These are phyloP conservation scores for Dryadomyces quercus-mongolicae DNA, from an alignment of 2,329 filamentous ascomycete species.

Conservation along the genomic window DNA sequence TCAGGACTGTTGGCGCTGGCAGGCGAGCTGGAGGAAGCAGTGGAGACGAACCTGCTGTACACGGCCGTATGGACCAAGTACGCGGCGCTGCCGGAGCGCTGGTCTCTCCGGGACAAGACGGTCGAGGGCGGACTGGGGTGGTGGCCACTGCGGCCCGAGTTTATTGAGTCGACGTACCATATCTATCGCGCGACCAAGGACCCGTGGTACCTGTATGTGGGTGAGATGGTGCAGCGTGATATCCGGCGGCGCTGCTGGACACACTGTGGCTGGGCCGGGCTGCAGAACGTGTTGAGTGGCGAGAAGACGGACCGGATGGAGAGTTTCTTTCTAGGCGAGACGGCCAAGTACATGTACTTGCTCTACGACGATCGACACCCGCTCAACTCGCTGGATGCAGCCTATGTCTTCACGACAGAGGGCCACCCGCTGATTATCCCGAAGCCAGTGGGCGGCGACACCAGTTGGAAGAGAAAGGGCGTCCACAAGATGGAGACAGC, in stretches of 20 bases:
- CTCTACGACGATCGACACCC: slow-evolving; percentile 80
- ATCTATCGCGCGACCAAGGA: slow-evolving; percentile 89
- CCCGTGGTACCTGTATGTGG: slow-evolving; percentile 91
- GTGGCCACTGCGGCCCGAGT: slow-evolving; percentile 94
- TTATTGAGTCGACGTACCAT: slow-evolving; percentile 93
- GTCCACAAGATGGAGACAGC: no score
- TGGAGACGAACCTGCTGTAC: slow-evolving; percentile 79
- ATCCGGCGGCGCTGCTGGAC: slow-evolving; percentile 84
- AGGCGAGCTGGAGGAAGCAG: slow-evolving; percentile 82
- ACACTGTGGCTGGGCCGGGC: slow-evolving; percentile 82
- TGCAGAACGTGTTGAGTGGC: slow-evolving; percentile 70
- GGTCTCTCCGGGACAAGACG: slow-evolving; percentile 73
- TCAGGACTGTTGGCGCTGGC: slow-evolving; percentile 77
- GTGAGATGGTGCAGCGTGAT: slow-evolving; percentile 87
- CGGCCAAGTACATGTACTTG: slow-evolving; percentile 88
- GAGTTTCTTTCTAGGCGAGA: slow-evolving; percentile 96
- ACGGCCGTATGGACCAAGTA: slow-evolving; percentile 92
- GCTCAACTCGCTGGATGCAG: slow-evolving; percentile 72
- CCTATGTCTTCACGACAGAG: slow-evolving; percentile 92
- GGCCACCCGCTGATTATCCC: slow-evolving; percentile 83
- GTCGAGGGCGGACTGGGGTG: slow-evolving; percentile 81
- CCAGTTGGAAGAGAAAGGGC: neutral
- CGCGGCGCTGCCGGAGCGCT: slow-evolving; percentile 85
- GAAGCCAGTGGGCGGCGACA: slow-evolving; percentile 15
- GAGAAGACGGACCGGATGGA: slow-evolving; percentile 94